Conservation (phyloP, 1,139 yeast genomes). For the Suhomyces taliae region DNA sequence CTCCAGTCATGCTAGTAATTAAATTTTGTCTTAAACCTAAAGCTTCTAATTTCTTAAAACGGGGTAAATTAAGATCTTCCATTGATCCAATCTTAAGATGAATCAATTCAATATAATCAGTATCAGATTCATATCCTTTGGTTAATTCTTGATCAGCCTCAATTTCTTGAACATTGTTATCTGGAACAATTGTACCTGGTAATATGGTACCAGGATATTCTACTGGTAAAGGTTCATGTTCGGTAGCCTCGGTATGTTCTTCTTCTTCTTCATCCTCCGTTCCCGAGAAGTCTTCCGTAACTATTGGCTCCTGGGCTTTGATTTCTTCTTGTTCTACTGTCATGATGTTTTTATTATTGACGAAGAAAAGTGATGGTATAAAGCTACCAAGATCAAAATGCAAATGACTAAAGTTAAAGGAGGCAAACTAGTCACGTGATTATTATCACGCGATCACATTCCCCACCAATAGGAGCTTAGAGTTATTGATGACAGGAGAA, state of each 20-base stretch:
- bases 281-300: slow-evolving; percentile 11
- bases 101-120: slow-evolving; percentile 69
- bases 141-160: slow-evolving; percentile 62
- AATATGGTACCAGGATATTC: slow-evolving; percentile 51
- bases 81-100: slow-evolving; percentile 75
- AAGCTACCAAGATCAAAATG: neutral
- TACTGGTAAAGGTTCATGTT: slow-evolving; percentile 36
- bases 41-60: slow-evolving; percentile 58
- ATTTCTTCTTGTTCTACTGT: neutral
- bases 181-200: slow-evolving; percentile 55
- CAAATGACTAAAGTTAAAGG: neutral
- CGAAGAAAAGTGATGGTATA: too few species aligned
- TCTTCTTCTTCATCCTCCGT: slow-evolving; percentile 24
- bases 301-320: neutral
- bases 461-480: neutral
- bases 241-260: slow-evolving; percentile 25
- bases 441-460: neutral
- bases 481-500: neutral
- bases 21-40: slow-evolving; percentile 85
- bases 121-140: slow-evolving; percentile 58
- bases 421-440: neutral
- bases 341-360: neutral
- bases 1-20: slow-evolving; percentile 67
- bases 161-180: slow-evolving; percentile 45
- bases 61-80: slow-evolving; percentile 59